Evolutionary conservation across 257 asterid species (phyloP).

Genomic region (Verbascum thapsus): DNA sequence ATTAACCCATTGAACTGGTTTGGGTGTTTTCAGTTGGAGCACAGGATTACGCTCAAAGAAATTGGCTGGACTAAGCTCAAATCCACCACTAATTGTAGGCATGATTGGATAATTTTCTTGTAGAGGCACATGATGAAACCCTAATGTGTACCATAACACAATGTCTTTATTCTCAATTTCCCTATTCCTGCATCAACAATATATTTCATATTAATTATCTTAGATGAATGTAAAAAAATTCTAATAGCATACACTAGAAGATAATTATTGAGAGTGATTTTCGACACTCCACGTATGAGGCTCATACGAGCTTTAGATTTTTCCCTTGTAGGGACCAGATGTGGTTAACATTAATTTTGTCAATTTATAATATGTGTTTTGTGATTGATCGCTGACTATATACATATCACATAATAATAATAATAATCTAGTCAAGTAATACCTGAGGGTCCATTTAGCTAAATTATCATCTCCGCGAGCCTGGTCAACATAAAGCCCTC

Average conservation of each 20-base stretch:
- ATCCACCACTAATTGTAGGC: constrained; percentile 29
- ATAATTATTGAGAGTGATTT: no score
- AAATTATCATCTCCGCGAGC: constrained; percentile 33
- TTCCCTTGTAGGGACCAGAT: no score
- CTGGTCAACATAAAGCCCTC: constrained; percentile 29
- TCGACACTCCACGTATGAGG: no score
- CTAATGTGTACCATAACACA: constrained; percentile 41
- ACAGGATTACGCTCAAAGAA: constrained; percentile 35
- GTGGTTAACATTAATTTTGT: no score
- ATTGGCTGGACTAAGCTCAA: constrained; percentile 31
- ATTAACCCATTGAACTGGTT: constrained; percentile 12
- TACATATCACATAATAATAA: no score
- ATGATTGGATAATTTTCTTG: constrained; percentile 43
- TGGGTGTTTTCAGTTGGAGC: constrained; percentile 23
- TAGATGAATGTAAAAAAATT: not conserved
- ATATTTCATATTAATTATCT: not conserved
- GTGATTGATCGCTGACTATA: no score
- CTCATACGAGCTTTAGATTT: no score
- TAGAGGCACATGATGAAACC: constrained; percentile 38
- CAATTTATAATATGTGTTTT: no score
- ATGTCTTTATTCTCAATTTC: constrained; percentile 36
- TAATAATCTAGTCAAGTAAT: no score
- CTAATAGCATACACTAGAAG: no score
- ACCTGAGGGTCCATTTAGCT: constrained; percentile 33
- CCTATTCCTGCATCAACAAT: constrained; percentile 32